Evolutionary conservation across 257 asterid species (phyloP).

Genomic region (Verbascum thapsus): DNA sequence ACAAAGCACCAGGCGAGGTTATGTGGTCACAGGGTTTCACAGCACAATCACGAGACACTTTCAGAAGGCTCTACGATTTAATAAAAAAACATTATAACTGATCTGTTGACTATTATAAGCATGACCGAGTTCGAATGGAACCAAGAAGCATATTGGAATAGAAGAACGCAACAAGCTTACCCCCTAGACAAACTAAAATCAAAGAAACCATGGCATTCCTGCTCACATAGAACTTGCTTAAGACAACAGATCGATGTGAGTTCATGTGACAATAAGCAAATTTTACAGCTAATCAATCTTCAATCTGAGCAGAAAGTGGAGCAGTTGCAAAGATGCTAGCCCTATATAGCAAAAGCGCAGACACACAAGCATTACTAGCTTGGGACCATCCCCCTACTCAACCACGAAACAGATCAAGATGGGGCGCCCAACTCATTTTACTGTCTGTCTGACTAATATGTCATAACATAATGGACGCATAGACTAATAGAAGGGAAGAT

Average conservation of each 20-base stretch:
- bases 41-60: too few species aligned
- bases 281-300: too few species aligned
- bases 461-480: neutral
- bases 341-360: neutral
- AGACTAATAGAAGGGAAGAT: neutral
- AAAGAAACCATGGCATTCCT: slow-evolving; percentile 6
- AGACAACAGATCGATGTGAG: neutral
- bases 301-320: neutral
- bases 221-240: neutral
- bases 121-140: too few species aligned
- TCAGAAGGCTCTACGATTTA: too few species aligned
- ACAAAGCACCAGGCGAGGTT: too few species aligned
- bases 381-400: neutral
- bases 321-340: neutral
- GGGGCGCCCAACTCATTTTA: neutral
- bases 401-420: neutral
- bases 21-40: too few species aligned
- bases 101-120: too few species aligned
- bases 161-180: slow-evolving; percentile 17
- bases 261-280: neutral
- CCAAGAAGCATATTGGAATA: too few species aligned
- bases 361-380: slow-evolving; percentile 16
- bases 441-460: neutral
- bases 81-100: too few species aligned
- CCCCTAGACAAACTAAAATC: neutral